Percentiles rank a stretch among this genome's conserved stretches.
Evolutionary conservation across 208 protist genomes (phyloP).

Genomic region (Blechomonas ayalai): DNA sequence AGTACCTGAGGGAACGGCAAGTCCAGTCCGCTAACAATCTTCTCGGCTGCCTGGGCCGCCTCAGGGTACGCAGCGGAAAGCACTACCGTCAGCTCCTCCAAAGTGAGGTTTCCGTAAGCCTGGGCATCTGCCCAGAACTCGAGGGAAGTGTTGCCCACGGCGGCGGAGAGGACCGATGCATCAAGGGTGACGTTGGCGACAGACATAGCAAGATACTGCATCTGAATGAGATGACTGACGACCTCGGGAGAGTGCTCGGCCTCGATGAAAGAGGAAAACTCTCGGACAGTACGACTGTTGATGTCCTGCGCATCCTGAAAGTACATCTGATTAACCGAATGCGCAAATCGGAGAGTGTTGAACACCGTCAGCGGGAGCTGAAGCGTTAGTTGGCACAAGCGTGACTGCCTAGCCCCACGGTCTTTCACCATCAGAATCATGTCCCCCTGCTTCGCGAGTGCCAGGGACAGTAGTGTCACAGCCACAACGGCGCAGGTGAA

Average conservation of each 20-base stretch:
- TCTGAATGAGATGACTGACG: neutral
- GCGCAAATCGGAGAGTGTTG: constrained; percentile 2
- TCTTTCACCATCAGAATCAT: neutral
- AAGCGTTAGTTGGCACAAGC: neutral
- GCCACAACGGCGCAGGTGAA: neutral
- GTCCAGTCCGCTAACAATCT: too few species aligned
- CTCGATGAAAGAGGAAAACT: neutral
- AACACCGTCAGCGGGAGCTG: neutral
- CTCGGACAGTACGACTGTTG: neutral
- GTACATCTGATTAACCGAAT: neutral
- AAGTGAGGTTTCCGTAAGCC: neutral
- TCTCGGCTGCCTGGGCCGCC: too few species aligned
- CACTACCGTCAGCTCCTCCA: constrained; percentile 1
- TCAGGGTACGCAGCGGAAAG: too few species aligned
- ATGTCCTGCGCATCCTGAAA: constrained; percentile 6
- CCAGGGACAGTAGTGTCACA: neutral
- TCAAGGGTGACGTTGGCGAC: constrained; percentile 5
- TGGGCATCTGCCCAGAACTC: neutral
- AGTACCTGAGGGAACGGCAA: too few species aligned
- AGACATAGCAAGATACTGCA: constrained; percentile 3
- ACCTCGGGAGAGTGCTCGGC: neutral
- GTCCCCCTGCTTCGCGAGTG: neutral
- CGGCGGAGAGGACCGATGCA: neutral
- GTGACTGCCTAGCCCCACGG: neutral
- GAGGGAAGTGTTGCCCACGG: neutral